Evolutionary conservation across 164 flowering plant species (phyloP).

Genomic region (Tinospora cordifolia): DNA sequence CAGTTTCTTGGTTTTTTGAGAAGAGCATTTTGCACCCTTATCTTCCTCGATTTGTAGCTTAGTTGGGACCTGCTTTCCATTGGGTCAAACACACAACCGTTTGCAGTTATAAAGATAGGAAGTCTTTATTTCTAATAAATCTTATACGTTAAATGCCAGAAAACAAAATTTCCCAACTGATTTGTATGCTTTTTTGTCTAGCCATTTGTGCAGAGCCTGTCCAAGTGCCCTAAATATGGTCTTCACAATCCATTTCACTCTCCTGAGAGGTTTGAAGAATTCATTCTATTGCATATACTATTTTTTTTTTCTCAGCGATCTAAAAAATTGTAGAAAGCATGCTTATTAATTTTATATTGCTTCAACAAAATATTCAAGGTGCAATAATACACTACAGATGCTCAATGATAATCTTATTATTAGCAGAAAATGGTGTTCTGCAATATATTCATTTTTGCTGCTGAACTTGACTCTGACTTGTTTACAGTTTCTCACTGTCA

Average conservation of each 20-base stretch:
- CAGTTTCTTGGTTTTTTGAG: not conserved
- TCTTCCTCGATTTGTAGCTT: not conserved
- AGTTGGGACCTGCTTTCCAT: not conserved
- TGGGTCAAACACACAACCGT: not conserved
- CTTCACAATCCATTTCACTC: slow-evolving; percentile 88
- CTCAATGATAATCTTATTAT: not conserved
- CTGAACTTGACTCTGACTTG: not conserved
- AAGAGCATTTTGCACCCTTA: not conserved
- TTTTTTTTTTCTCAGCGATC: not conserved
- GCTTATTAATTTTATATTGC: not conserved
- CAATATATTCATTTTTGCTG: not conserved
- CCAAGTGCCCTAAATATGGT: slow-evolving; percentile 87
- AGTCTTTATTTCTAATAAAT: not conserved
- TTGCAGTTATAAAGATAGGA: not conserved
- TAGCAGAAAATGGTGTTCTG: not conserved
- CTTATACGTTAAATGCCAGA: not conserved
- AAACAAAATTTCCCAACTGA: not conserved
- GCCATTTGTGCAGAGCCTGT: slow-evolving; percentile 97
- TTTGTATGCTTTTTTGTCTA: slow-evolving; percentile 25
- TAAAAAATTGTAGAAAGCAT: not conserved
- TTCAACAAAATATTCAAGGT: not conserved
- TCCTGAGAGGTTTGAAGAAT: slow-evolving; percentile 67
- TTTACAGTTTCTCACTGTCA: not conserved
- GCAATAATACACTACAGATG: not conserved
- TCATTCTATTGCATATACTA: not conserved